Evolutionary conservation across 1,284 basidiomycete species (phyloP).

Genomic region (Ustilago bromivora): DNA sequence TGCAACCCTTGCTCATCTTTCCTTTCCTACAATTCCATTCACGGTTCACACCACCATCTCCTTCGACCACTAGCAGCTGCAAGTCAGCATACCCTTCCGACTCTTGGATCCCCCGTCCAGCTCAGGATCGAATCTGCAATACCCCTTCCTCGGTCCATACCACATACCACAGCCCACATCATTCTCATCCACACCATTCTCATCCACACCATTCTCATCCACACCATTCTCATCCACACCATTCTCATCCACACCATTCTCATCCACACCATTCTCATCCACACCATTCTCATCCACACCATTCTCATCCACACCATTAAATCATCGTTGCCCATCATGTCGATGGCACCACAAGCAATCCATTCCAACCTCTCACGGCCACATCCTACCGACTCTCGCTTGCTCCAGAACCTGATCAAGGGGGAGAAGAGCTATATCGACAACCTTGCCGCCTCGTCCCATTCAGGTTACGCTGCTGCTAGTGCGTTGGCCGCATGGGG

Average conservation of each 20-base stretch:
- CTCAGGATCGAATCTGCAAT: conserved; percentile 10
- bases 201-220: not conserved
- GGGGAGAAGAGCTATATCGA: conserved; percentile 69
- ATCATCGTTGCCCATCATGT: conserved; percentile 37
- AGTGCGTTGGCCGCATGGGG: conserved; percentile 71
- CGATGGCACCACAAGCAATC: conserved; percentile 52
- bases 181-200: not conserved
- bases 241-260: no score
- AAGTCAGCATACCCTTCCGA: not conserved
- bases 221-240: no score
- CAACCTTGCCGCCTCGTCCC: conserved; percentile 53
- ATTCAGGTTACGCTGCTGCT: conserved; percentile 60
- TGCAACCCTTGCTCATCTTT: not conserved
- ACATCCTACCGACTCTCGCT: conserved; percentile 68
- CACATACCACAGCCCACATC: not conserved
- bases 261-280: not conserved
- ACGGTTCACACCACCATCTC: conserved; percentile 9
- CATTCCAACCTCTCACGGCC: conserved; percentile 61
- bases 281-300: no score
- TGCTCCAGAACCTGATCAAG: conserved; percentile 70
- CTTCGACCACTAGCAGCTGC: conserved; percentile 1
- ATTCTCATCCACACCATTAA: not conserved
- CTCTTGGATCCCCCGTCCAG: not conserved
- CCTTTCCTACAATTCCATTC: not conserved
- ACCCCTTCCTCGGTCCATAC: not conserved